Evolutionary conservation across 805 yeast genomes (phyloP).

Genomic region (Yarrowia yakushimensis): DNA sequence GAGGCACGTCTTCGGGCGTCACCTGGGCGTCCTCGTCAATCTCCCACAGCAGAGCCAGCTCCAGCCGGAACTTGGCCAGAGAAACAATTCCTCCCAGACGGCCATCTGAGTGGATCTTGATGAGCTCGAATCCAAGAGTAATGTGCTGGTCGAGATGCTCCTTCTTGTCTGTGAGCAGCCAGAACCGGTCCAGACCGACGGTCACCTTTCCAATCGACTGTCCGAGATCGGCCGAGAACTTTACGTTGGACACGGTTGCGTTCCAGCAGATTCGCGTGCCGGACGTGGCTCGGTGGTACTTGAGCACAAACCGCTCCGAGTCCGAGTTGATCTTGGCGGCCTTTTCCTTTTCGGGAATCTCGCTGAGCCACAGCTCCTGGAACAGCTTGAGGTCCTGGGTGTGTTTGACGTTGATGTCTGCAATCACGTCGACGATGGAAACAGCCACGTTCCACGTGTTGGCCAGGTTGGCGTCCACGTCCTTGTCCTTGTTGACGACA

Average conservation of each 20-base stretch:
- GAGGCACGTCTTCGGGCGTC: constrained; percentile 50
- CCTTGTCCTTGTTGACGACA: constrained; percentile 21
- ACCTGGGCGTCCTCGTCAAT: constrained; percentile 28
- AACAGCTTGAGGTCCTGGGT: constrained; percentile 82
- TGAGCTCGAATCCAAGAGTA: constrained; percentile 53
- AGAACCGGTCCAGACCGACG: constrained; percentile 53
- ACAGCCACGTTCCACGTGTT: constrained; percentile 40
- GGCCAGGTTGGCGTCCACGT: constrained; percentile 28
- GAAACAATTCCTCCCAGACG: constrained; percentile 71
- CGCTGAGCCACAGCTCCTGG: constrained; percentile 74
- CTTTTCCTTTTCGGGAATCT: constrained; percentile 5
- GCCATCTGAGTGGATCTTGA: constrained; percentile 61
- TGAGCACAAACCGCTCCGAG: constrained; percentile 34
- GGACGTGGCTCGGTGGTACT: constrained; percentile 55
- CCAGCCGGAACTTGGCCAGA: constrained; percentile 49
- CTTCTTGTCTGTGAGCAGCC: constrained; percentile 67
- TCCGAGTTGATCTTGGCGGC: background rate
- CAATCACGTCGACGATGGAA: constrained; percentile 51
- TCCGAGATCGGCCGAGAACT: constrained; percentile 70
- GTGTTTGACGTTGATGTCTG: constrained; percentile 75
- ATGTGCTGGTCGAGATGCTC: constrained; percentile 69
- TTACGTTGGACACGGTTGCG: constrained; percentile 50
- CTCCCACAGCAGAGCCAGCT: constrained; percentile 73
- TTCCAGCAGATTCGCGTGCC: constrained; percentile 76
- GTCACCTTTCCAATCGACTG: constrained; percentile 70